Conservation (phyloP, 2,329 filamentous ascomycete species). For the Thermoascus crustaceus region DNA sequence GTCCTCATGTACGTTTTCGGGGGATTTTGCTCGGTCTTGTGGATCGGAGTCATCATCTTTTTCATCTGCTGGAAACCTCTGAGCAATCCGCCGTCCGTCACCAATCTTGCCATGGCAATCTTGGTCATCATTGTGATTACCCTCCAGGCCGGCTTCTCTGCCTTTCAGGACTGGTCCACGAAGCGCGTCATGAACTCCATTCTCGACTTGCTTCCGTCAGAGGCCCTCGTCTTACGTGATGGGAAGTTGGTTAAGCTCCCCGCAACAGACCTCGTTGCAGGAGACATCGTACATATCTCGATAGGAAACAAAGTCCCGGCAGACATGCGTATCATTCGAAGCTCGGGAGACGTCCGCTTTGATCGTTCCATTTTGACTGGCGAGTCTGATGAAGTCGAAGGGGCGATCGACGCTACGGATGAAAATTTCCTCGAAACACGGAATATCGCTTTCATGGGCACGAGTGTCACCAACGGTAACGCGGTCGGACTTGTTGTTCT, state of each 20-base stretch:
- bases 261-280: slow-evolving; percentile 61
- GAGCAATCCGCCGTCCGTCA: slow-evolving; percentile 58
- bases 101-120: slow-evolving; percentile 65
- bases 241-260: slow-evolving; percentile 44
- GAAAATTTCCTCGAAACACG: slow-evolving; percentile 70
- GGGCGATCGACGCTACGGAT: slow-evolving; percentile 57
- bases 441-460: slow-evolving; percentile 69
- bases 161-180: slow-evolving; percentile 68
- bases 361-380: slow-evolving; percentile 68
- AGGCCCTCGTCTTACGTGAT: slow-evolving; percentile 60
- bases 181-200: slow-evolving; percentile 72
- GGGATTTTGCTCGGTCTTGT: slow-evolving; percentile 67
- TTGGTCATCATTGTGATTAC: slow-evolving; percentile 65
- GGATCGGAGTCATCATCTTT: slow-evolving; percentile 62
- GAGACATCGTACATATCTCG: slow-evolving; percentile 61
- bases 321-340: slow-evolving; percentile 62
- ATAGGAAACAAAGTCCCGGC: slow-evolving; percentile 68
- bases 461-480: slow-evolving; percentile 64
- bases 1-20: slow-evolving; percentile 66
- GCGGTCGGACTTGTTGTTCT: slow-evolving; percentile 62
- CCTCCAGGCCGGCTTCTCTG: slow-evolving; percentile 61
- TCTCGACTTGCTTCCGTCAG: slow-evolving; percentile 65
- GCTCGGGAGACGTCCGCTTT: slow-evolving; percentile 63
- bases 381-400: slow-evolving; percentile 59
- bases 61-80: slow-evolving; percentile 72